These are phyloP conservation scores for Wickerhamomyces canadensis DNA, from an alignment of 805 yeast species.

Conservation along the genomic window DNA sequence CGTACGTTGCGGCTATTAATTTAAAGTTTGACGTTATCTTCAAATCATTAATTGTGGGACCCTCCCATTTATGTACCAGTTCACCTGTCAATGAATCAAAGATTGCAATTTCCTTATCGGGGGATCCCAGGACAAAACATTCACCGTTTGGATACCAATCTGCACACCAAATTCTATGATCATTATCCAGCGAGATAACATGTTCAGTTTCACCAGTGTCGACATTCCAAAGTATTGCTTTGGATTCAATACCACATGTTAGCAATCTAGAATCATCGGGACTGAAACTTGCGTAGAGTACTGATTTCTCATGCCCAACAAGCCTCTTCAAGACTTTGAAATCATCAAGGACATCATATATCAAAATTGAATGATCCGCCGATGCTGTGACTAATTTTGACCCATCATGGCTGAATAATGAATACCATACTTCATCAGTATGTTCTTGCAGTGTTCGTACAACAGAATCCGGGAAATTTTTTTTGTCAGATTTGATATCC, in stretches of 20 bases:
- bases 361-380: constrained; percentile 53
- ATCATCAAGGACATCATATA: constrained; percentile 57
- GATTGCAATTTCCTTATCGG: constrained; percentile 57
- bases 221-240: constrained; percentile 65
- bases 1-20: constrained; percentile 61
- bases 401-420: constrained; percentile 75
- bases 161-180: constrained; percentile 46
- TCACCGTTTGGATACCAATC: constrained; percentile 62
- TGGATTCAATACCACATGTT: constrained; percentile 67
- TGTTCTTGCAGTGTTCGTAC: constrained; percentile 47
- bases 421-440: constrained; percentile 77
- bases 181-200: constrained; percentile 15
- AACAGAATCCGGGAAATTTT: constrained; percentile 42
- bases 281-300: constrained; percentile 71
- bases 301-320: constrained; percentile 44
- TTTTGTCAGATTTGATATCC: constrained; percentile 28
- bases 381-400: constrained; percentile 72
- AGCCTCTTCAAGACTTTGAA: constrained; percentile 34
- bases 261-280: constrained; percentile 62
- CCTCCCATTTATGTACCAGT: constrained; percentile 25
- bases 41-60: constrained; percentile 58
- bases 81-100: constrained; percentile 34
- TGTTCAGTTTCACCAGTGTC: constrained; percentile 28
- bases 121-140: constrained; percentile 66
- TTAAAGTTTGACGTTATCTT: constrained; percentile 62